phyloP scores from a whole-genome alignment of 169 alveolate genomes.

The Pseudocohnilembus persalinus region DNA sequence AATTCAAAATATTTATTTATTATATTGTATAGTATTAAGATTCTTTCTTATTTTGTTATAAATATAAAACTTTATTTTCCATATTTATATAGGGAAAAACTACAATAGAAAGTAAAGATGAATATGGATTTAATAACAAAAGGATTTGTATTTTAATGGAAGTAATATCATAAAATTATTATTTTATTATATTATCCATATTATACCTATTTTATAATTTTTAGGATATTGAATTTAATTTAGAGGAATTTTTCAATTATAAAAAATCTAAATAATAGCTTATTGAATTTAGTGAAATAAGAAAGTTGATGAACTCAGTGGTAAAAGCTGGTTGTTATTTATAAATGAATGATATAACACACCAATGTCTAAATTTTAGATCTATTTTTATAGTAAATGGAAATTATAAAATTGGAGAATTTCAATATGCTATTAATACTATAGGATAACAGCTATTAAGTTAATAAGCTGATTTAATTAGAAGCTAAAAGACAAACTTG shows the following conservation, averaged over 20 bases:
- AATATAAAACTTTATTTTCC: too few species aligned
- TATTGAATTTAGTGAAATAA: not conserved
- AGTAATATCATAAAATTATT: not conserved
- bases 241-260: not conserved
- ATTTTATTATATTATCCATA: too few species aligned
- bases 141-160: not conserved
- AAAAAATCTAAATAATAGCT: too few species aligned
- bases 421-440: not conserved
- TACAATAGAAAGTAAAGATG: not conserved
- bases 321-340: not conserved
- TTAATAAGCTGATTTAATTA: not conserved
- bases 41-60: too few species aligned
- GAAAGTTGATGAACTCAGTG: not conserved
- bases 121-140: not conserved
- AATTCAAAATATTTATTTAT: too few species aligned
- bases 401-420: not conserved
- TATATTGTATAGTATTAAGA: too few species aligned
- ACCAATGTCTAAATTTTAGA: not conserved
- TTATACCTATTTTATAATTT: not conserved
- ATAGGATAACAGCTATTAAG: not conserved
- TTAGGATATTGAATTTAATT: not conserved
- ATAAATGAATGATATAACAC: not conserved
- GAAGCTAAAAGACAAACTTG: not conserved
- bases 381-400: not conserved
- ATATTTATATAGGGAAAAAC: not conserved